Evolutionary conservation across 1,284 basidiomycete species (phyloP), one percentile per base, ranked within the genome.

Genomic region (Testicularia cyperi): DNA sequence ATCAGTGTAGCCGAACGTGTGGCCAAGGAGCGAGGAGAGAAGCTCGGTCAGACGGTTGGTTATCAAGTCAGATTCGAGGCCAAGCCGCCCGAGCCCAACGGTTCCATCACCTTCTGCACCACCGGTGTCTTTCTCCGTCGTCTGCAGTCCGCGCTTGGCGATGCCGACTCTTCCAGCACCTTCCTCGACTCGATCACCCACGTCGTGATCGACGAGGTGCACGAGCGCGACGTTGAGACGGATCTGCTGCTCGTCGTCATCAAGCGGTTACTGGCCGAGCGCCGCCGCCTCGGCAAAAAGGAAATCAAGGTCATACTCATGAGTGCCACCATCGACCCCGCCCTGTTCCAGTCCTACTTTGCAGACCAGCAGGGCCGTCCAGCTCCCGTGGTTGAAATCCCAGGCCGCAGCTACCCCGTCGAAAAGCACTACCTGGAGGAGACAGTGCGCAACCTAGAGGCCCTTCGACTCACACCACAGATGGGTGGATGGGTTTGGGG

Each of bases 201-300:
- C 78, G 83, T 97, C 52, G 79, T 96, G 28, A 88, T 96, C 30
- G 92, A 98, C 77, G 92, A 98, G 78, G 92, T 94, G 3, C 92
- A 98, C 77, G 92, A 96, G 78, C 86, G 92, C 23, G 92, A 95
- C 70, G 85, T 96, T 46, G 92, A 96, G 74, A 95, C 90, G 0
- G 94, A 97, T 77, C 79, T 97, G 34, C 79, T 94, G 34, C 83
- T 98, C 8, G 90, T 94, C 46, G 90, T 94, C 12, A 82, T 97
- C 60, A 92, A 94, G 79, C 85, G 88, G 18, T 78, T 95, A 16
- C 77, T 95, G 62, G 83, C 83, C 6, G 87, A 92, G 61, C 83
- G 92, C 60, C 65, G 72, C 39, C 86, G 84, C 69, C 80, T 83
- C 4, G 84, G 85, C 60, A 83, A 84, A 23, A 83, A 85, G 38